Evolutionary conservation across 1,139 yeast species (phyloP), one percentile per base, ranked within the genome.

Genomic region (Yamadazyma sp.): DNA sequence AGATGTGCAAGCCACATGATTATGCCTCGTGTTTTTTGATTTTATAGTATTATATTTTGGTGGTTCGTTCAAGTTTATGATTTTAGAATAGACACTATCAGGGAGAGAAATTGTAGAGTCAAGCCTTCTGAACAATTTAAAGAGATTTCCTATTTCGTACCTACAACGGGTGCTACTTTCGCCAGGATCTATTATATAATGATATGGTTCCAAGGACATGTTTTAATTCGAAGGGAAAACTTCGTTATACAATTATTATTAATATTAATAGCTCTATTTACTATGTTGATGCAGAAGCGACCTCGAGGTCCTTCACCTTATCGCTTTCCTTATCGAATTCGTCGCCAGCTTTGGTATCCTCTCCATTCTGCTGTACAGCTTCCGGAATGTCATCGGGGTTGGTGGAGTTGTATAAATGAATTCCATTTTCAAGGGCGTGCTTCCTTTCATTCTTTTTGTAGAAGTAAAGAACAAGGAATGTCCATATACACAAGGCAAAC

Each of bases 401-500:
- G 10, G 44, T 42, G 2, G 80, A 71, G 47, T 76, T 71, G 53
- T 66, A 75, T 16, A 77, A 42, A 24, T 69, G 63, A 41, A 78
- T 75, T 24, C 83, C 83, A 47, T 80, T 77, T 18, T 66, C 72
- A 35, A 60, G 58, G 10, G 86, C 83, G 41, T 67, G 54, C 36
- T 57, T 58, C 42, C 72, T 68, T 53, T 82, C 87, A 39, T 79
- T 76, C 36, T 69, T 69, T 58, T 81, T 82, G 63, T 80, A 81
- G 44, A 77, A 67, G 51, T 65, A 75, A 46, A 80, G 66, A 5
- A 77, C 83, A 6, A 77, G 63, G 37, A 77, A 59, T 0, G 83
- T 73, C 83, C 83, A 77, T 4, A 70, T 38, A 22, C 68, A 56
- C 49, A 80, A 71, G n/a, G 74, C 60, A 31, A 69, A 67, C 2